Conservation (phyloP, 768 basidiomycete species). For the Phaffia australis region DNA sequence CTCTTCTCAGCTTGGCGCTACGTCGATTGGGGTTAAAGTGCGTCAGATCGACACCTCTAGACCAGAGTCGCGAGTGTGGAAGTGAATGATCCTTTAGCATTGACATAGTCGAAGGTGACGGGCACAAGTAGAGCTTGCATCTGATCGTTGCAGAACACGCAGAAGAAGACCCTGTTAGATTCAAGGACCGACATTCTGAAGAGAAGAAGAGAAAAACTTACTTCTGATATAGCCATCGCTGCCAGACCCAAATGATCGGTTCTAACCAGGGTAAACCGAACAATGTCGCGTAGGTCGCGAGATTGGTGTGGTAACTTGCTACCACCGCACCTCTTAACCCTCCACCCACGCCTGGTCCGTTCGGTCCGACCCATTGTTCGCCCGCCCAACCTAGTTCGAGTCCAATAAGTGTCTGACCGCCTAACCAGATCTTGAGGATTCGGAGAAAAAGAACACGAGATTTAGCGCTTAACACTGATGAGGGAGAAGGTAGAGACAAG, state of each 20-base stretch:
- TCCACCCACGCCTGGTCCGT: constrained; percentile 32
- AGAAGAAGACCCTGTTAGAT: background rate
- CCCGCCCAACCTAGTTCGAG: constrained; percentile 40
- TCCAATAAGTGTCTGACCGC: constrained; percentile 42
- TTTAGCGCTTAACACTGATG: background rate
- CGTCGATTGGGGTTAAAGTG: constrained; percentile 38
- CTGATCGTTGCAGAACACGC: constrained; percentile 17
- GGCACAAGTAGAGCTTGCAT: constrained; percentile 40
- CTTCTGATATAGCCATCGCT: constrained; percentile 36
- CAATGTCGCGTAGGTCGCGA: constrained; percentile 40
- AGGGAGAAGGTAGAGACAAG: background rate
- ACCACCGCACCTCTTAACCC: constrained; percentile 38
- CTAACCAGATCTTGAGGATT: constrained; percentile 42
- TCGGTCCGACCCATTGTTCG: constrained; percentile 34
- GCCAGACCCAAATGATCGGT: constrained; percentile 40
- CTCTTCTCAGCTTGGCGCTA: constrained; percentile 30
- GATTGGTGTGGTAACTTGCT: constrained; percentile 41
- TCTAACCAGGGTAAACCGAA: constrained; percentile 41
- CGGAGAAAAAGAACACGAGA: background rate
- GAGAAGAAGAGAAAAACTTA: constrained; percentile 16
- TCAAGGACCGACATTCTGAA: background rate
- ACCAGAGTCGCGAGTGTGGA: constrained; percentile 39
- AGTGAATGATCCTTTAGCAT: constrained; percentile 38
- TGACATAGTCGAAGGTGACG: constrained; percentile 38
- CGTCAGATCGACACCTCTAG: constrained; percentile 39